phyloP scores from a whole-genome alignment of 192 early-diverging fungal species.

The Gorgonomyces haynaldii region DNA sequence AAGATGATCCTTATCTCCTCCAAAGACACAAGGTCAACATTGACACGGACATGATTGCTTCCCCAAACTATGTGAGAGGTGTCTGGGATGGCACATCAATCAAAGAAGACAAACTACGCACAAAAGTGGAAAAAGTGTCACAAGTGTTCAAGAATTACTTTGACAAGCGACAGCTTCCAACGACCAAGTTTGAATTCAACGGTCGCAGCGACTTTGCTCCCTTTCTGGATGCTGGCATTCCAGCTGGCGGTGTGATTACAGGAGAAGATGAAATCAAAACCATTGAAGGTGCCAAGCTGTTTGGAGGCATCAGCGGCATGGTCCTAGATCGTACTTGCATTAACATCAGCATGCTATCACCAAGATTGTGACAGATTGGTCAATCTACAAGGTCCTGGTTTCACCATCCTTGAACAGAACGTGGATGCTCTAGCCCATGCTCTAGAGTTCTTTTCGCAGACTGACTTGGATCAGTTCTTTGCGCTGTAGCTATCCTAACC shows the following conservation, averaged over 20 bases:
- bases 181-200: conserved; percentile 15
- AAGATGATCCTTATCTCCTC: conserved; percentile 11
- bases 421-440: conserved; percentile 16
- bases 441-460: too few species aligned
- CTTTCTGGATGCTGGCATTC: conserved; percentile 5
- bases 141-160: conserved; percentile 21
- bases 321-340: conserved; percentile 14
- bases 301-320: conserved; percentile 19
- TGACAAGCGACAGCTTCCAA: conserved; percentile 5
- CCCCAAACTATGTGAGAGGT: conserved; percentile 31
- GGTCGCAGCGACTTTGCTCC: conserved; percentile 14
- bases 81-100: conserved; percentile 19
- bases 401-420: conserved; percentile 14
- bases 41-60: conserved; percentile 33
- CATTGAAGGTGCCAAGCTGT: conserved; percentile 11
- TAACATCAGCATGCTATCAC: conserved; percentile 16
- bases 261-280: conserved; percentile 20
- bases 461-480: too few species aligned
- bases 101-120: background rate
- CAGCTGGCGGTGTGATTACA: conserved; percentile 6
- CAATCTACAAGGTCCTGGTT: conserved; percentile 9
- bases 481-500: too few species aligned
- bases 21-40: conserved; percentile 18
- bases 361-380: conserved; percentile 14
- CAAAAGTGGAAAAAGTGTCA: background rate